Percentiles rank a stretch among this genome's conserved stretches.
Evolutionary conservation across 169 alveolate genomes (phyloP).

Genomic region (Sarcocystis neurona): DNA sequence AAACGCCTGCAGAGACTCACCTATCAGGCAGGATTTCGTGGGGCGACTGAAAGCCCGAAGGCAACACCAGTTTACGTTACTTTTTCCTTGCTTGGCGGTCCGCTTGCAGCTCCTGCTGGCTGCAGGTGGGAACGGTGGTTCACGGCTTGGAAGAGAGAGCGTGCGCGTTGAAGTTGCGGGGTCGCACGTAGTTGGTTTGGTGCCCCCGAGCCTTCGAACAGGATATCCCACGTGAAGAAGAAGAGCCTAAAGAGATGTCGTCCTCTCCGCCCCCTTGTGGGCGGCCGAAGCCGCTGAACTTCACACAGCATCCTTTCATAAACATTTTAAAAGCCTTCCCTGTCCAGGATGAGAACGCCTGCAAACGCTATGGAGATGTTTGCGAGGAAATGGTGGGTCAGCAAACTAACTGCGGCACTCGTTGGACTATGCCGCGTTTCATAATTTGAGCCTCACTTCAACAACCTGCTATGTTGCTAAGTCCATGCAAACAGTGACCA

Average conservation of each 20-base stretch:
- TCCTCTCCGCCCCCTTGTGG: neutral
- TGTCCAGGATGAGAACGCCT: slow-evolving; percentile 69
- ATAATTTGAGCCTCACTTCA: too few relatives aligned
- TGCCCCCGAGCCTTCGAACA: too few relatives aligned
- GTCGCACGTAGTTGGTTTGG: neutral
- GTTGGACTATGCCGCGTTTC: neutral
- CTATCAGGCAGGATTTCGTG: too few relatives aligned
- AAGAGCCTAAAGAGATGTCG: too few relatives aligned
- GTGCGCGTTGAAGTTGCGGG: neutral
- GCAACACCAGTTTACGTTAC: too few relatives aligned
- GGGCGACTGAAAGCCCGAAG: too few relatives aligned
- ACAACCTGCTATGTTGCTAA: neutral
- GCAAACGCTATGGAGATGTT: slow-evolving; percentile 79
- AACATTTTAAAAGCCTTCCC: slow-evolving; percentile 81
- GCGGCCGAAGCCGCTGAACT: too few relatives aligned
- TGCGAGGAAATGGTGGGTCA: slow-evolving; percentile 66
- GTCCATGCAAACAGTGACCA: neutral
- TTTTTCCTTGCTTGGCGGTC: too few relatives aligned
- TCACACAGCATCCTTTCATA: slow-evolving; percentile 76
- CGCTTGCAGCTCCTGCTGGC: too few relatives aligned
- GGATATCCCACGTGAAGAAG: too few relatives aligned
- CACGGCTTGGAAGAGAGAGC: neutral
- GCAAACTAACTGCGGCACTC: neutral
- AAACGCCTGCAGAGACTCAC: too few relatives aligned
- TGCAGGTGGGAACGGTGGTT: neutral